Evolutionary conservation across 2,329 filamentous ascomycete genomes (phyloP).

Genomic region (Fusarium sp.): DNA sequence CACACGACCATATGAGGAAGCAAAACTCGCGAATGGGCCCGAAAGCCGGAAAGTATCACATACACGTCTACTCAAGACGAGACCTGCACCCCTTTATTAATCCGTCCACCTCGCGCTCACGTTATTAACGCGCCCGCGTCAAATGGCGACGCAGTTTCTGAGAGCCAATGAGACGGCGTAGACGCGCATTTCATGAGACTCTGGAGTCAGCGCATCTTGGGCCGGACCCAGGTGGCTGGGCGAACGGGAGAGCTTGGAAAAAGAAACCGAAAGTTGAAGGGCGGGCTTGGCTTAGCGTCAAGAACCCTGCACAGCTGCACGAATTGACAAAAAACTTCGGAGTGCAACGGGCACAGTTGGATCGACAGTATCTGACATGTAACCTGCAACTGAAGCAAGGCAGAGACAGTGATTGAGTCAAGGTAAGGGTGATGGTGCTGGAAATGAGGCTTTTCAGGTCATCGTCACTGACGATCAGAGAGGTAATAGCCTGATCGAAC

Average conservation of each 20-base stretch:
- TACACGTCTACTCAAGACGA: constrained; percentile 23
- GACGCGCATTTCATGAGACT: constrained; percentile 43
- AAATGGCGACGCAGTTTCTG: constrained; percentile 36
- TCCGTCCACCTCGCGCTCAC: constrained; percentile 30
- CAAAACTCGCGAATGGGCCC: constrained; percentile 20
- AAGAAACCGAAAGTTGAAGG: constrained; percentile 23
- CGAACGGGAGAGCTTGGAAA: constrained; percentile 37
- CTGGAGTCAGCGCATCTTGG: constrained; percentile 37
- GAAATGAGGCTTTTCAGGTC: constrained; percentile 2
- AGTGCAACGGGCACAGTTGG: constrained; percentile 16
- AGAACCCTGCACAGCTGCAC: constrained; percentile 30
- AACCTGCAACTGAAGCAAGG: constrained; percentile 31
- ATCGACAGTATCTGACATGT: constrained; percentile 30
- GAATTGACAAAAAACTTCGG: constrained; percentile 36
- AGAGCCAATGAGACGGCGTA: constrained; percentile 37
- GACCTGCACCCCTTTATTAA: constrained; percentile 38
- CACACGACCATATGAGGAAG: constrained; percentile 22
- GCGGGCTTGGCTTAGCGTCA: constrained; percentile 41
- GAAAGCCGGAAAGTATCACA: constrained; percentile 35
- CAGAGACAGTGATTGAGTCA: constrained; percentile 29
- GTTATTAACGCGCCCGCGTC: constrained; percentile 43
- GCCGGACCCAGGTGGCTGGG: constrained; percentile 41
- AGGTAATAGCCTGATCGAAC: constrained; percentile 7
- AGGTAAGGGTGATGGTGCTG: constrained; percentile 10
- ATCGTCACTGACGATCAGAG: not conserved